A percentile compares a stretch with the other conserved stretches of the same genome.
Evolutionary conservation across 352 stramenopile genomes (phyloP).

Genomic region (Blastocystis sp.): DNA sequence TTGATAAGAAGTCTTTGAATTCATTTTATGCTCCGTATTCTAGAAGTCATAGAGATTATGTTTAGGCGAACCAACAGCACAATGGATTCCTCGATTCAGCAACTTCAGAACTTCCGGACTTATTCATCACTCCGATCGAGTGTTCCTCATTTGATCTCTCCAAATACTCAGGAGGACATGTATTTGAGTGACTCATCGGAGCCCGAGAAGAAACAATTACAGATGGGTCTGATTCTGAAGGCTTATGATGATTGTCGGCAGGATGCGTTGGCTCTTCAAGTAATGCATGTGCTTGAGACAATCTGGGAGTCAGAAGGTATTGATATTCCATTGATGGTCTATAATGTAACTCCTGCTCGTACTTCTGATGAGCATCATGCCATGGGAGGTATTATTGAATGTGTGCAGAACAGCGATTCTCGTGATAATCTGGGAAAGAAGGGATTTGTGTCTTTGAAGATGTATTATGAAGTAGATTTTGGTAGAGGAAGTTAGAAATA

Average conservation of each 20-base stretch:
- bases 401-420: conserved; percentile 70
- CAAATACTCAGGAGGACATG: background rate
- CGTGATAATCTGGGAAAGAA: conserved; percentile 71
- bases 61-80: background rate
- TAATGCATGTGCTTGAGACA: conserved; percentile 68
- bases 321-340: conserved; percentile 68
- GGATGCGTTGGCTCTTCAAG: conserved; percentile 70
- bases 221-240: conserved; percentile 67
- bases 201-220: background rate
- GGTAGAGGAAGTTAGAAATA: background rate
- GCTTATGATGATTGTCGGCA: conserved; percentile 71
- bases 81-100: conserved; percentile 24
- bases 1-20: background rate
- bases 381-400: conserved; percentile 71
- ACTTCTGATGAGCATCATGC: conserved; percentile 22
- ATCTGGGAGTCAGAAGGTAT: conserved; percentile 43
- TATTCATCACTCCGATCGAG: background rate
- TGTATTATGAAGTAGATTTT: conserved; percentile 69
- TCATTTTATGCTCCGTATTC: conserved; percentile 25
- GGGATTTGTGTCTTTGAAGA: conserved; percentile 65
- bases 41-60: background rate
- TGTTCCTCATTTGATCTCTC: background rate
- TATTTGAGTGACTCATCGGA: background rate
- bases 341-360: conserved; percentile 70
- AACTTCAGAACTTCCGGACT: conserved; percentile 8